Evolutionary conservation across 805 yeast species (phyloP), one percentile per base, ranked within the genome.

Genomic region (Ogataea neopini): DNA sequence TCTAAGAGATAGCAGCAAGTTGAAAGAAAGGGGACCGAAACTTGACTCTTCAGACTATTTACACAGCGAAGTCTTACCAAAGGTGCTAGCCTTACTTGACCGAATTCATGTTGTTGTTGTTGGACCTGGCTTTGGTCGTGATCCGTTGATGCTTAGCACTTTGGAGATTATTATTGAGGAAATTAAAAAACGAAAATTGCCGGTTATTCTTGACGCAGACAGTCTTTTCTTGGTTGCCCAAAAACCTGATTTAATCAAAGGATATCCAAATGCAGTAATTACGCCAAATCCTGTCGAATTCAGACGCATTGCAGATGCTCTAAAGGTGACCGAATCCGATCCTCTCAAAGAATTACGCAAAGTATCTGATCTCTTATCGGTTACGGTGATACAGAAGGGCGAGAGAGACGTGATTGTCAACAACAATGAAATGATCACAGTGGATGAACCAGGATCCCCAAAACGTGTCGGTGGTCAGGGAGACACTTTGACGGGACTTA

Each of bases 381-480:
- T 83, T 2, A 75, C 82, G 0, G 68, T 88, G n/a, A 59, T 94
- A 14, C 79, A 85, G 29, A 94, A 94, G 65, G 97, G 97, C 1
- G 45, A 57, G 0, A 53, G 56, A 1, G 99, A 94, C 60, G 53
- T 77, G 30, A 84, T 90, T 9, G 84, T 81, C 4, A 69, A 74
- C 43, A 79, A 78, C 2, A 71, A 67, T 3, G 60, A 64, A 4
- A 58, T 69, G 4, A 52, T 87, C 6, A 57, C 68, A 3, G 77
- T 75, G 51, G 73, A 73, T 29, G 60, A 71, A 26, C 58, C 63
- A 13, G 97, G 98, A 1, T 84, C 94, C 6, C 66, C 70, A 42
- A 85, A 88, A 60, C 74, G 99, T 45, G 95, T 88, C 6, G 97
- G 97, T 10, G 99, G 99, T 0, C 98, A 94, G 68, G 99, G 99